Conservation (phyloP, 2,329 filamentous ascomycete genomes). For the Pestalotiopsis sp. region DNA sequence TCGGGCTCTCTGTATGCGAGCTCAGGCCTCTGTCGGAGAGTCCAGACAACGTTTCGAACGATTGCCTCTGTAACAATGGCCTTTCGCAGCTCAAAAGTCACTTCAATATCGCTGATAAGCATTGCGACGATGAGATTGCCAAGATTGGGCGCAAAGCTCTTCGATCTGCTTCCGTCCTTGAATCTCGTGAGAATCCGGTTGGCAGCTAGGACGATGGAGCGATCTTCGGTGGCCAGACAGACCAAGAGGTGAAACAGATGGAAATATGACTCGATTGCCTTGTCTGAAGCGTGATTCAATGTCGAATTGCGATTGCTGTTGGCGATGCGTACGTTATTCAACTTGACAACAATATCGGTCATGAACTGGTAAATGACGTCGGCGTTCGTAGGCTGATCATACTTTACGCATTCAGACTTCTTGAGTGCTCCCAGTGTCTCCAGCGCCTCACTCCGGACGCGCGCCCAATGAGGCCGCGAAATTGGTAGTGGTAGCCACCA, state of each 20-base stretch:
- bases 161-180: constrained; percentile 38
- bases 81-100: constrained; percentile 40
- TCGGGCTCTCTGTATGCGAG: constrained; percentile 46
- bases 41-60: constrained; percentile 53
- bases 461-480: constrained; percentile 44
- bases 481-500: constrained; percentile 50
- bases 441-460: constrained; percentile 30
- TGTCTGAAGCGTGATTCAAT: constrained; percentile 49
- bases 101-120: constrained; percentile 44
- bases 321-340: constrained; percentile 39
- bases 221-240: constrained; percentile 43
- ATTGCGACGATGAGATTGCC: constrained; percentile 49
- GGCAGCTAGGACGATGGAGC: constrained; percentile 36
- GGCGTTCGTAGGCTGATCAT: constrained; percentile 24
- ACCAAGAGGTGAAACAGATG: constrained; percentile 53
- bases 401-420: constrained; percentile 16
- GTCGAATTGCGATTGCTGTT: constrained; percentile 33
- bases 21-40: constrained; percentile 47
- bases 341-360: constrained; percentile 51
- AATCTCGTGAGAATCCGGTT: constrained; percentile 42
- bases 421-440: constrained; percentile 29
- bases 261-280: constrained; percentile 55
- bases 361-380: constrained; percentile 48
- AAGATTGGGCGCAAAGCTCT: constrained; percentile 46
- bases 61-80: constrained; percentile 50